phyloP scores from a whole-genome alignment of 2,329 filamentous ascomycete genomes.

The Colletotrichum tropicicola region DNA sequence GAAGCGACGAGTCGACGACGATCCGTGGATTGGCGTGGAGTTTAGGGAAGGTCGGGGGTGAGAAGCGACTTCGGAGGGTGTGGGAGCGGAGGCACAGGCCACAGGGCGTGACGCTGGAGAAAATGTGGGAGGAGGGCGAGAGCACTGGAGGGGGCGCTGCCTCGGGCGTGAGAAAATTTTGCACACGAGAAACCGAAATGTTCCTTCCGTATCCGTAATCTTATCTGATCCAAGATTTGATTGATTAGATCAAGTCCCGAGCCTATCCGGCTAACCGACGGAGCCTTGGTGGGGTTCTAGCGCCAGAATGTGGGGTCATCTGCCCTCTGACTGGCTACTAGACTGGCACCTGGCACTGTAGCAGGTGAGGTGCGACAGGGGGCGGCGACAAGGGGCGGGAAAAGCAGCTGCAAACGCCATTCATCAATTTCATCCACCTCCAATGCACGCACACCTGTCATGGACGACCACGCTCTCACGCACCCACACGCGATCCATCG shows the following conservation, averaged over 20 bases:
- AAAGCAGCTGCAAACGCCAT: conserved; percentile 6
- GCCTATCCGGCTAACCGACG: conserved; percentile 4
- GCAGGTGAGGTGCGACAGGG: not conserved
- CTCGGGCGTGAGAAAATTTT: conserved; percentile 11
- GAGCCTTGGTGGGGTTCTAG: not conserved
- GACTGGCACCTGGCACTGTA: not conserved
- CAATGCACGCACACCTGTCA: conserved; percentile 8
- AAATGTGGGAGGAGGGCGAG: conserved; percentile 2
- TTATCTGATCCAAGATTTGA: conserved; percentile 32
- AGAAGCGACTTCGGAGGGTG: conserved; percentile 11
- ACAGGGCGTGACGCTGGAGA: conserved; percentile 1
- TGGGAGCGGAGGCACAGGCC: not conserved
- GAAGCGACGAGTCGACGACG: conserved; percentile 6
- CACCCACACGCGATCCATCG: conserved; percentile 11
- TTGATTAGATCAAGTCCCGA: conserved; percentile 30
- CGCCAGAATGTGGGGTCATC: not conserved
- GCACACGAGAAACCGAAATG: conserved; percentile 2
- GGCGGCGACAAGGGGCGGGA: not conserved
- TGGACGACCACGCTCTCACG: not conserved
- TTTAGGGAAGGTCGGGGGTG: not conserved
- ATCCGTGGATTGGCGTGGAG: conserved; percentile 5
- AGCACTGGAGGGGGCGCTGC: not conserved
- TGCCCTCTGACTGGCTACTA: not conserved
- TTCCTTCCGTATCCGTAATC: conserved; percentile 24
- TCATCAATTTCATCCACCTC: conserved; percentile 16